These are phyloP conservation scores for Oryza officinalis DNA, from an alignment of 176 grass and related monocot genomes.

Conservation along the genomic window DNA sequence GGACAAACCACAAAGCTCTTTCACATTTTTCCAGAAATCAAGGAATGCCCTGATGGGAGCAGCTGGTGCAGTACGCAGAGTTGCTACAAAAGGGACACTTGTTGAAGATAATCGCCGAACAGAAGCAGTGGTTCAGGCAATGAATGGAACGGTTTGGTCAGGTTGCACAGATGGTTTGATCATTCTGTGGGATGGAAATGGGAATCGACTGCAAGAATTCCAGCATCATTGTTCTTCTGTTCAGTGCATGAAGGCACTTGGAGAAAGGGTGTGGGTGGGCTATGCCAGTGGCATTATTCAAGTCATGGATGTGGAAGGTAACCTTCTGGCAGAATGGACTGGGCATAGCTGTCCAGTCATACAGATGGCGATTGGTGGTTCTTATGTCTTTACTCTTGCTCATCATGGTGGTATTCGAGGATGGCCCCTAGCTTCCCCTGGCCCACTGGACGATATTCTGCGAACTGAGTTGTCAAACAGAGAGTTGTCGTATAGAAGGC, in stretches of 20 bases:
- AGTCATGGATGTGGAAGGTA: constrained; percentile 77
- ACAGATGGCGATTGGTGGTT: constrained; percentile 63
- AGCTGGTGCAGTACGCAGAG: constrained; percentile 78
- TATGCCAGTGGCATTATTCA: constrained; percentile 84
- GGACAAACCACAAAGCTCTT: constrained; percentile 69
- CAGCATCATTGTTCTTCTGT: constrained; percentile 75
- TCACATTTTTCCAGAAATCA: constrained; percentile 84
- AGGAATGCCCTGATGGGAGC: constrained; percentile 86
- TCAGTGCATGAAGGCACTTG: constrained; percentile 78
- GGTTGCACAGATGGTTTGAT: constrained; percentile 92
- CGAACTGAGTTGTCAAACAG: constrained; percentile 64
- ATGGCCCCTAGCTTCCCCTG: constrained; percentile 80
- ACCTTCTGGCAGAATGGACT: constrained; percentile 79
- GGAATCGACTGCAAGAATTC: constrained; percentile 62
- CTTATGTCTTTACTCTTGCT: constrained; percentile 77
- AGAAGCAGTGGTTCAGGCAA: constrained; percentile 60
- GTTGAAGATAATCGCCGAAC: constrained; percentile 77
- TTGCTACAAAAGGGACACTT: constrained; percentile 80
- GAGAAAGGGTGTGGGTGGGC: constrained; percentile 77
- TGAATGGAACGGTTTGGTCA: constrained; percentile 86
- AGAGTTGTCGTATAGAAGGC: constrained; percentile 64
- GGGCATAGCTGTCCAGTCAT: constrained; percentile 86
- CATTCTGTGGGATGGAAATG: constrained; percentile 82
- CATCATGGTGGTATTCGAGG: constrained; percentile 93
- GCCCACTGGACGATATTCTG: constrained; percentile 77